Base-by-base conservation (phyloP, 2,329 filamentous ascomycete species). In the Phoma sp. region DNA sequence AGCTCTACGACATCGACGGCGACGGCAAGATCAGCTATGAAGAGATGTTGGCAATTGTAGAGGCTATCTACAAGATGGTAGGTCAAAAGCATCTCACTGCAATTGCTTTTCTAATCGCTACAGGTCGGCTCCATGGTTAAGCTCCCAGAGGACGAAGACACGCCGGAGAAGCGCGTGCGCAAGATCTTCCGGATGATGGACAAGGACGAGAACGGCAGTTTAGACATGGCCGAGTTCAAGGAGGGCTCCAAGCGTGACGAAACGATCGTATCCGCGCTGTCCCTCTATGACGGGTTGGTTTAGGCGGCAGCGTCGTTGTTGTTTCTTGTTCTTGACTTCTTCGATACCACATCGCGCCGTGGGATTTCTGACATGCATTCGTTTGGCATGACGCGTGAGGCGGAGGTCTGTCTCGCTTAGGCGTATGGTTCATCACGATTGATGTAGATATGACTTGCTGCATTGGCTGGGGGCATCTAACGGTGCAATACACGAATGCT, bases 111-210 rank as follows among this genome's bases (percentile, higher is more conserved):
- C 67, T 74, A 40, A 74, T 58, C 50, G 17, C 2, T 24, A 8
- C 65, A 97, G 93, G 93, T 97, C 71, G 95, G 95, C 64, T 96
- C 93, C 47, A 99, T 99, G 95, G 95, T 99, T 70, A 98, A 98
- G 79, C 84, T 99, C 39, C 95, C 95, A 47, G 92, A 97, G 77
- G 95, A 99, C 79, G 95, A 99, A 81, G 94, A 99, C 79, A 99
- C 95, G 53, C 95, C 95, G 17, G 94, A 98, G 83, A 99, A 99
- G 83, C 89, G 95, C 62, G 95, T 99, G 61, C 88, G 84, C 78
- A 99, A 99, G 84, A 98, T 99, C 77, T 99, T 99, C 84, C 85
- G 89, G 71, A 98, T 98, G 95, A 99, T 99, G 95, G 95, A 99
- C 83, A 99, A 99, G 84, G 95, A 99, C 76, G 94, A 98, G 81